Evolutionary conservation across 805 yeast species (phyloP).

Genomic region (Lachancea sp.): DNA sequence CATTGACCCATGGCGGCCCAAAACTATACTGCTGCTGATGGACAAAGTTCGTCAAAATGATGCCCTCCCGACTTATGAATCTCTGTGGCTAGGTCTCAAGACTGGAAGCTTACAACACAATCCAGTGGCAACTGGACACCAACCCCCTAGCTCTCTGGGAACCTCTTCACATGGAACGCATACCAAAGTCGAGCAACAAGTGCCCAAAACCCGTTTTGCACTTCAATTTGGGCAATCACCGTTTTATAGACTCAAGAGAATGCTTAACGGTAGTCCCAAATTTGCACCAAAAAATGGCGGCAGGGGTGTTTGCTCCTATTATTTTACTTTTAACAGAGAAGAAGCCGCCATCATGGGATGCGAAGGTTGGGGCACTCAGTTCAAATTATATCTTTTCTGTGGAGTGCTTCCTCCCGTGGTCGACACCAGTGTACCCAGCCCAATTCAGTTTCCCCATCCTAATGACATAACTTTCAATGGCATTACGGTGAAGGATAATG

Average conservation of each 20-base stretch:
- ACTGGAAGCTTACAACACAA: slow-evolving; percentile 18
- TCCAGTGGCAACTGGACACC: slow-evolving; percentile 24
- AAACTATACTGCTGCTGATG: slow-evolving; percentile 41
- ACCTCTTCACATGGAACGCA: neutral
- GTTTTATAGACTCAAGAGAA: slow-evolving; percentile 45
- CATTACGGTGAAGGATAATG: slow-evolving; percentile 42
- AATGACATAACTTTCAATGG: slow-evolving; percentile 62
- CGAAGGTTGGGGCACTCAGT: slow-evolving; percentile 16
- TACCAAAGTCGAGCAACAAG: neutral
- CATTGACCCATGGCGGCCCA: slow-evolving; percentile 37
- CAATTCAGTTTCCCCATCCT: slow-evolving; percentile 71
- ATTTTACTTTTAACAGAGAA: slow-evolving; percentile 38
- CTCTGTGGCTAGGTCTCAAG: slow-evolving; percentile 20
- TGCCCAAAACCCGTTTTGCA: slow-evolving; percentile 5
- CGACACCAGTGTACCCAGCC: slow-evolving; percentile 47
- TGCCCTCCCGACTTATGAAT: slow-evolving; percentile 36
- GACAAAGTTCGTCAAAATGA: slow-evolving; percentile 33
- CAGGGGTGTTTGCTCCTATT: slow-evolving; percentile 40
- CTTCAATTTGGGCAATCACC: slow-evolving; percentile 45
- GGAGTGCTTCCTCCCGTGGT: slow-evolving; percentile 36
- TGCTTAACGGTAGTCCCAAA: slow-evolving; percentile 45
- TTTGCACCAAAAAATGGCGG: slow-evolving; percentile 36
- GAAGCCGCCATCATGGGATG: slow-evolving; percentile 37
- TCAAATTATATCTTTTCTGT: slow-evolving; percentile 47
- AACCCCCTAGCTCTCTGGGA: slow-evolving; percentile 11